Conservation (phyloP, 2,329 filamentous ascomycete species). For the Coniochaeta hoffmannii region DNA sequence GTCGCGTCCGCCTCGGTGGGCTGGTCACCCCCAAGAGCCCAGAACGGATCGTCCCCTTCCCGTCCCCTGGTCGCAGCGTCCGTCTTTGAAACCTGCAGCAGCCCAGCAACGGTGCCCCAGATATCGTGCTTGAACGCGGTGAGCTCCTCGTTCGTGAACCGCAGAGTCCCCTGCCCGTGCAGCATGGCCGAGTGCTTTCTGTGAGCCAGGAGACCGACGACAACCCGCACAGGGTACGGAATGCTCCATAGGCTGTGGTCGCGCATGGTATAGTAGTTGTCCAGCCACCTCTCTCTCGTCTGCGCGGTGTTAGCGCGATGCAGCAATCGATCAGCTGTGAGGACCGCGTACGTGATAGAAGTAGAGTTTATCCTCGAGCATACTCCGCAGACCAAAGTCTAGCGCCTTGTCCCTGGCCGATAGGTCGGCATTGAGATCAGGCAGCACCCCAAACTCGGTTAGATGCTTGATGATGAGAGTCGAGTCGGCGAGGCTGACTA, state of each 20-base stretch:
- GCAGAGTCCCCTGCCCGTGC: conserved; percentile 47
- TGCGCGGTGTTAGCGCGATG: conserved; percentile 11
- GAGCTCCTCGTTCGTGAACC: conserved; percentile 43
- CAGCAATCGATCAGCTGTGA: neutral
- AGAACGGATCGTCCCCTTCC: conserved; percentile 36
- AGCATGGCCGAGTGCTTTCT: conserved; percentile 34
- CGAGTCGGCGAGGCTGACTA: conserved; percentile 37
- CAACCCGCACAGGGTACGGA: conserved; percentile 41
- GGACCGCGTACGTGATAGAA: conserved; percentile 40
- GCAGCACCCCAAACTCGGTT: conserved; percentile 28
- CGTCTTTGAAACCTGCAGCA: conserved; percentile 31
- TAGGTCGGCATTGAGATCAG: conserved; percentile 41
- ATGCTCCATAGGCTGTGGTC: conserved; percentile 37
- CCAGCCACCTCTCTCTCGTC: conserved; percentile 46
- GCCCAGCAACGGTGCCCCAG: conserved; percentile 42
- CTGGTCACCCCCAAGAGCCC: conserved; percentile 43
- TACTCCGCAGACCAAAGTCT: conserved; percentile 43
- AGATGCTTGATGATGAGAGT: conserved; percentile 44
- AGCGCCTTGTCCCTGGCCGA: conserved; percentile 28
- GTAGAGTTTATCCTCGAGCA: conserved; percentile 54
- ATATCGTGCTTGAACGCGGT: conserved; percentile 35
- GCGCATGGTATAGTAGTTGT: conserved; percentile 54
- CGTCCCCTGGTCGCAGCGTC: conserved; percentile 1
- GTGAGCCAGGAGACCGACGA: conserved; percentile 44
- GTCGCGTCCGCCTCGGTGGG: conserved; percentile 51